Conservation (phyloP, 371 early-diverging fungal species). For the Syncephalastrum racemosum region DNA sequence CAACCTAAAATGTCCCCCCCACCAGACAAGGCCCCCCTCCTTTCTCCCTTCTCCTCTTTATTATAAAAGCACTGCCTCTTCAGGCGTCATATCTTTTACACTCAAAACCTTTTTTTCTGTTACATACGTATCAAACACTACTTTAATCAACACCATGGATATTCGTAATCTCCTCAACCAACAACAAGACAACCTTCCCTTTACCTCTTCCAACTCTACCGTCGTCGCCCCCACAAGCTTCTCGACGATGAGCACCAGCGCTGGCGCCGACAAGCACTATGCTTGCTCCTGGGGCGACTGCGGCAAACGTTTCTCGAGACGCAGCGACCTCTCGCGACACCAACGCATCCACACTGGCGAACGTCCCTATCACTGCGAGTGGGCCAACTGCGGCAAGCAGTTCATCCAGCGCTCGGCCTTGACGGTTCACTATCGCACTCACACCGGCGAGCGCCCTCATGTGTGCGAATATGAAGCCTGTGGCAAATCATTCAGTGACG, state of each 20-base stretch:
- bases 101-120: conserved; percentile 11
- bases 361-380: conserved; percentile 63
- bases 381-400: conserved; percentile 65
- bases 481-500: conserved; percentile 62
- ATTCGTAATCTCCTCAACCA: conserved; percentile 47
- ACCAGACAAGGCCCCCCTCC: conserved; percentile 3
- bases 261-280: conserved; percentile 49
- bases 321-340: conserved; percentile 77
- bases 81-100: conserved; percentile 13
- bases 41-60: conserved; percentile 3
- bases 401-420: conserved; percentile 78
- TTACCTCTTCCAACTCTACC: neutral
- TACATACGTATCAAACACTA: neutral
- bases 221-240: conserved; percentile 3
- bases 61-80: conserved; percentile 15
- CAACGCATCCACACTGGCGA: conserved; percentile 73
- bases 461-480: conserved; percentile 61
- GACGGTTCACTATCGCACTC: conserved; percentile 75
- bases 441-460: conserved; percentile 78
- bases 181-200: conserved; percentile 10
- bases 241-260: conserved; percentile 9
- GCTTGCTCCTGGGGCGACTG: conserved; percentile 66
- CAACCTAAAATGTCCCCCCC: conserved; percentile 4
- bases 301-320: conserved; percentile 74
- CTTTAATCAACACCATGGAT: conserved; percentile 29